These are phyloP conservation scores for Naegleria gruberi DNA, from an alignment of 208 protist species.

Conservation along the genomic window DNA sequence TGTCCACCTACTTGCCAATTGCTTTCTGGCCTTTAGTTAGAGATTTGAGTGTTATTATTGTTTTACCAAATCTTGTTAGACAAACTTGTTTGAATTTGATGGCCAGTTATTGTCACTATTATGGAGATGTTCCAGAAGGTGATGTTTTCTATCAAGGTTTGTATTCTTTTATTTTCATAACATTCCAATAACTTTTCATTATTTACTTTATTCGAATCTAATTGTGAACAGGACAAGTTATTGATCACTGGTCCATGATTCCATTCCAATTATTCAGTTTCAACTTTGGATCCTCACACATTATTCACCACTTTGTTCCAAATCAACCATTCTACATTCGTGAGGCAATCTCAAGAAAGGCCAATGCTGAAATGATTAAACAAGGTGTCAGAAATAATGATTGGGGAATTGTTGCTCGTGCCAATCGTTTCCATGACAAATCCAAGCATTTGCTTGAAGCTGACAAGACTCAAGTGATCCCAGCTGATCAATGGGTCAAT, in stretches of 20 bases:
- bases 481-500: too few relatives aligned
- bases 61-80: background rate
- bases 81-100: background rate
- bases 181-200: too few relatives aligned
- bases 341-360: background rate
- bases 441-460: too few relatives aligned
- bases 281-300: constrained; percentile 5
- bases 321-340: constrained; percentile 2
- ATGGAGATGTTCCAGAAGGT: background rate
- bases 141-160: background rate
- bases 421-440: background rate
- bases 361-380: background rate
- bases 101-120: background rate
- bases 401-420: background rate
- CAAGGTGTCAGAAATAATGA: background rate
- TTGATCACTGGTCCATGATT: background rate
- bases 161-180: too few relatives aligned
- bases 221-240: too few relatives aligned
- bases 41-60: background rate
- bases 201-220: too few relatives aligned
- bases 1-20: background rate
- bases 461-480: too few relatives aligned
- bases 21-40: background rate
- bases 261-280: background rate
- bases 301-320: background rate